Base-by-base conservation (phyloP, 2,329 filamentous ascomycete genomes). In the Cylindrodendrum hubeiense region DNA sequence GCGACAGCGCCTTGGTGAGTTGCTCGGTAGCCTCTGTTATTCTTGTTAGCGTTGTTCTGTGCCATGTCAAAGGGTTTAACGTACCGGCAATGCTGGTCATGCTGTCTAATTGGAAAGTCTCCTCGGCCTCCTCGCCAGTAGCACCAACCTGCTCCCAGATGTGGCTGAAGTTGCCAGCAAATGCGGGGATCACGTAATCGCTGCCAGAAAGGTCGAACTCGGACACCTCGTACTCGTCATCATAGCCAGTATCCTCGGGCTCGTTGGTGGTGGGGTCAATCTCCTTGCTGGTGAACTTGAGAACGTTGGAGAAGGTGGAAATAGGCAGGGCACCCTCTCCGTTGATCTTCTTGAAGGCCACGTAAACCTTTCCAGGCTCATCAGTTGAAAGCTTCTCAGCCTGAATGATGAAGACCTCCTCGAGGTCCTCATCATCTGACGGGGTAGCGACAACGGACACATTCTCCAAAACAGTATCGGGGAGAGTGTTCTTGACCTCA, bases 221-320 rank as follows among this genome's bases (percentile, higher is more conserved):
- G 67, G 96, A 94, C 65, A 98, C 92, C 82, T 98, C 93, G 78
- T 99, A 99, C 82, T 99, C 96, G 76, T 99, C 96, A 57, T 98
- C 95, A 79, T 98, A 98, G 49, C 96, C 96, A 50, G 84, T 87
- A 17, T 97, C 94, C 79, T 99, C 96, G 1, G 95, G 93, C 81
- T 98, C 94, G 70, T 90, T 89, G n/a, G 93, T 97, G 26, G 92
- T 92, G 6, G 96, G 96, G 75, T 99, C 96, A 71, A 99, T 96
- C 82, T 99, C 96, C 83, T 98, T 98, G 85, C 92, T 96, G 19
- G 94, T 98, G 79, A 99, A 99, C 82, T 96, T 98, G 77, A 99
- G 91, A 41, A 93, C 85, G 81, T 98, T 99, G 71, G 93, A 94
- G 81, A 99, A 97, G 44, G 89, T 92, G 56, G 91, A 90, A 22